Evolutionary conservation across 169 alveolate species (phyloP).

Genomic region (Plasmodium knowlesi): DNA sequence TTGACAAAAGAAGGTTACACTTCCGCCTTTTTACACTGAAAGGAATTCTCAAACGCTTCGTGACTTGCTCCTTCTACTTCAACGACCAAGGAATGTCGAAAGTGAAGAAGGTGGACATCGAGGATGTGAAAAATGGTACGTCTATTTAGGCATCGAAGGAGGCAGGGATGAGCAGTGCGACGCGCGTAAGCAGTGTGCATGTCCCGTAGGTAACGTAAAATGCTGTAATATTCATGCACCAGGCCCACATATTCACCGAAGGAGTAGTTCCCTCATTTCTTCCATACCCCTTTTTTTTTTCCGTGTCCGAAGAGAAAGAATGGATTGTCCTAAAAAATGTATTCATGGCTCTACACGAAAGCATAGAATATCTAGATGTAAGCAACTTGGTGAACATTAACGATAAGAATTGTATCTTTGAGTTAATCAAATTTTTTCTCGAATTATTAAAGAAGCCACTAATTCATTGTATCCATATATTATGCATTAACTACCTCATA

Average conservation of each 20-base stretch:
- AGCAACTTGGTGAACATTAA: conserved; percentile 54
- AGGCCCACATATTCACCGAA: not conserved
- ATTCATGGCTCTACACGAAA: conserved; percentile 32
- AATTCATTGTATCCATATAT: conserved; percentile 47
- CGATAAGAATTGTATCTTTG: conserved; percentile 68
- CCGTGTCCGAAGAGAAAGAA: conserved; percentile 21
- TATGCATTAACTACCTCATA: conserved; percentile 57
- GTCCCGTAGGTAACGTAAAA: not conserved
- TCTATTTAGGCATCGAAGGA: not conserved
- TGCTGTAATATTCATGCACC: not conserved
- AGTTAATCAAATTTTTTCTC: conserved; percentile 57
- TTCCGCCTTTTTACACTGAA: conserved; percentile 60
- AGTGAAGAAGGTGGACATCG: conserved; percentile 23
- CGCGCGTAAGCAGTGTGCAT: not conserved
- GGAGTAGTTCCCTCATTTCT: not conserved
- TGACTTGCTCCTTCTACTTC: conserved; percentile 38
- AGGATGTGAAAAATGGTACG: conserved; percentile 26
- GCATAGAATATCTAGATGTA: conserved; percentile 55
- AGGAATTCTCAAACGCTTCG: conserved; percentile 58
- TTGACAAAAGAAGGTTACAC: conserved; percentile 18
- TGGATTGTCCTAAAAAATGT: conserved; percentile 16
- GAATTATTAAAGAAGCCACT: conserved; percentile 43
- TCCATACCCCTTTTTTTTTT: not conserved
- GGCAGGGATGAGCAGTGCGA: not conserved
- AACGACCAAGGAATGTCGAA: conserved; percentile 51